Conservation (phyloP, 768 basidiomycete genomes). For the Leucocoprinus leucothites region DNA sequence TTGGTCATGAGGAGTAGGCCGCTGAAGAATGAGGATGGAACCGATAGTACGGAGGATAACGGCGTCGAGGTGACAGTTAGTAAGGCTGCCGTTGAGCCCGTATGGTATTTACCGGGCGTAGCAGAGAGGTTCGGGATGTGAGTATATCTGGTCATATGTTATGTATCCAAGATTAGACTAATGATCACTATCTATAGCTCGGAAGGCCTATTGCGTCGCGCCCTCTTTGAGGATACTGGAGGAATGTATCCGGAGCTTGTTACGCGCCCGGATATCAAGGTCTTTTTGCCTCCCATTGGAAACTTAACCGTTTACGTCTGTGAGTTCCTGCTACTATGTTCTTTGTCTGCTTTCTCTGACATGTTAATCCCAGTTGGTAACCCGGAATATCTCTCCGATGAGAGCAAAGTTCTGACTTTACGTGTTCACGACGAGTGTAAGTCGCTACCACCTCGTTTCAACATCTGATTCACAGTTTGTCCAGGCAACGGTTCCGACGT, state of each 20-base stretch:
- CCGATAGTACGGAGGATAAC: conserved; percentile 41
- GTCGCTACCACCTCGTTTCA: conserved; percentile 15
- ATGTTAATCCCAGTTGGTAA: conserved; percentile 60
- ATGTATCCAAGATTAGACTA: neutral
- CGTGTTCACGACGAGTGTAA: conserved; percentile 93
- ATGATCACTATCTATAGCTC: conserved; percentile 42
- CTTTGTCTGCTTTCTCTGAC: neutral
- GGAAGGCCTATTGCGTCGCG: conserved; percentile 81
- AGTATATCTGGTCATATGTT: conserved; percentile 24
- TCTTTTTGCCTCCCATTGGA: conserved; percentile 95
- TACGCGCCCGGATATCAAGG: conserved; percentile 92
- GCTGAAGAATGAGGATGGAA: conserved; percentile 61
- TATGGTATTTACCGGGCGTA: conserved; percentile 93
- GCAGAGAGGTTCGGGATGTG: conserved; percentile 93
- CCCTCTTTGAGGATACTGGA: conserved; percentile 93
- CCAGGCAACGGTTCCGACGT: conserved; percentile 94
- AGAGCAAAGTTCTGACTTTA: conserved; percentile 76
- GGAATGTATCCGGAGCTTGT: conserved; percentile 96
- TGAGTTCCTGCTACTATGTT: conserved; percentile 24
- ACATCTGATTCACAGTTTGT: neutral
- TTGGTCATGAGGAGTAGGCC: conserved; percentile 71
- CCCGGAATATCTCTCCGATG: conserved; percentile 73
- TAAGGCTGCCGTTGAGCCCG: conserved; percentile 95
- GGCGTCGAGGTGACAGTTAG: conserved; percentile 88
- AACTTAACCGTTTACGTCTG: conserved; percentile 91